A percentile compares a stretch with the other conserved stretches of the same genome.
These are phyloP conservation scores for Solanum lycopersicoides DNA, from an alignment of 257 asterid genomes.

Conservation along the genomic window DNA sequence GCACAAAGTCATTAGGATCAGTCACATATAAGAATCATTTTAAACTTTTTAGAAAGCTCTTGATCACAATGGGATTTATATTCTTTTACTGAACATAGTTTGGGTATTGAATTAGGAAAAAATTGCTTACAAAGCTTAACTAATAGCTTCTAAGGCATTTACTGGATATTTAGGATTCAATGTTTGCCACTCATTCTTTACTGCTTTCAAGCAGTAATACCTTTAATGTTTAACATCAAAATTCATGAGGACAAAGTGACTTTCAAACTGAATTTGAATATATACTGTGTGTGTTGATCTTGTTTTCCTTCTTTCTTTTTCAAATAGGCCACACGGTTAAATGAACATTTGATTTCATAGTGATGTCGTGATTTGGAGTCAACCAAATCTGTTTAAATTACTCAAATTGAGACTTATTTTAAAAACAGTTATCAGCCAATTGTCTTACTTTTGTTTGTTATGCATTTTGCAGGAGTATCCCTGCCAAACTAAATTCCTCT, in stretches of 20 bases:
- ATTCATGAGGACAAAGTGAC: background rate
- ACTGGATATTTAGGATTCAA: background rate
- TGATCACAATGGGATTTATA: too few relatives aligned
- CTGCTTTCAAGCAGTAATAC: background rate
- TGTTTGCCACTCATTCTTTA: background rate
- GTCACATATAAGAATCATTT: too few relatives aligned
- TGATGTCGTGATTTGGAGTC: background rate
- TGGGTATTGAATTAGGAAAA: background rate
- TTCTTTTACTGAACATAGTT: background rate
- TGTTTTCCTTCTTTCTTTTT: background rate
- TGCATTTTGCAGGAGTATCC: slow-evolving; percentile 56
- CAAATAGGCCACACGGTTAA: background rate
- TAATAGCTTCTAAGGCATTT: background rate
- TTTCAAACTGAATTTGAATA: background rate
- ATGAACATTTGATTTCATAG: background rate
- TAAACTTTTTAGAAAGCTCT: too few relatives aligned
- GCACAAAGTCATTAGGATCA: too few relatives aligned
- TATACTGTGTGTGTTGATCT: background rate
- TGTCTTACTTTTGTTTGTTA: background rate
- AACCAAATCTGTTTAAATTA: background rate
- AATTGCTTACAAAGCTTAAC: too few relatives aligned
- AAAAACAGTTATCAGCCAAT: background rate
- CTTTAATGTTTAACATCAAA: background rate
- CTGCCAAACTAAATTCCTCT: slow-evolving; percentile 76
- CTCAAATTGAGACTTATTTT: background rate